Percentiles rank a stretch among this genome's conserved stretches.
phyloP scores from a whole-genome alignment of 2,329 filamentous ascomycete genomes.

The Torrubiellomyces zombiae region DNA sequence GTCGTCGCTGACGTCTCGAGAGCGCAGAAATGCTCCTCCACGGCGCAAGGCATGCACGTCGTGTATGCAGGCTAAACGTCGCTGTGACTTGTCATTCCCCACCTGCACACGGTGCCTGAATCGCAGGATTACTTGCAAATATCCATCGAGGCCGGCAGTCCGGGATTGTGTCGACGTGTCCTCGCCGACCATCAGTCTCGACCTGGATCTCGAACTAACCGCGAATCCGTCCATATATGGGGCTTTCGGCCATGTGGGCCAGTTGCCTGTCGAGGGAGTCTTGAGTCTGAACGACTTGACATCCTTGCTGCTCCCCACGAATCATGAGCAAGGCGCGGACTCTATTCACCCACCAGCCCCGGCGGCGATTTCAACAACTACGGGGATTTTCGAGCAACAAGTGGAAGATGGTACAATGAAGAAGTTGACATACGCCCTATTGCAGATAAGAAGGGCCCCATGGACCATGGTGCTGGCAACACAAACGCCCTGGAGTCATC shows the following conservation, averaged over 20 bases:
- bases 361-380: slow-evolving; percentile 9
- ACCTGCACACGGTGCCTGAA: slow-evolving; percentile 34
- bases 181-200: too few species aligned
- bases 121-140: slow-evolving; percentile 29
- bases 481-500: slow-evolving; percentile 36
- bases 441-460: slow-evolving; percentile 32
- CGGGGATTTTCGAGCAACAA: slow-evolving; percentile 7
- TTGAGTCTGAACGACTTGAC: too few species aligned
- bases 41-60: slow-evolving; percentile 38
- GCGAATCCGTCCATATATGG: too few species aligned
- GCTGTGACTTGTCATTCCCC: slow-evolving; percentile 35
- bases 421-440: slow-evolving; percentile 22
- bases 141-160: too few species aligned
- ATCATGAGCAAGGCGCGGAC: slow-evolving; percentile 7
- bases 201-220: background rate
- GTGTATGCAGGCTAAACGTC: slow-evolving; percentile 40
- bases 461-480: slow-evolving; percentile 29
- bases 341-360: slow-evolving; percentile 9
- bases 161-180: too few species aligned
- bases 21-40: slow-evolving; percentile 27
- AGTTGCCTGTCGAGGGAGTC: too few species aligned
- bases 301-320: too few species aligned
- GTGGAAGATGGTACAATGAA: slow-evolving; percentile 10
- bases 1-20: slow-evolving; percentile 15
- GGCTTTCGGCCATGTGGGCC: too few species aligned